These are phyloP conservation scores for Diatrype stigma DNA, from an alignment of 2,329 filamentous ascomycete species.

Conservation along the genomic window DNA sequence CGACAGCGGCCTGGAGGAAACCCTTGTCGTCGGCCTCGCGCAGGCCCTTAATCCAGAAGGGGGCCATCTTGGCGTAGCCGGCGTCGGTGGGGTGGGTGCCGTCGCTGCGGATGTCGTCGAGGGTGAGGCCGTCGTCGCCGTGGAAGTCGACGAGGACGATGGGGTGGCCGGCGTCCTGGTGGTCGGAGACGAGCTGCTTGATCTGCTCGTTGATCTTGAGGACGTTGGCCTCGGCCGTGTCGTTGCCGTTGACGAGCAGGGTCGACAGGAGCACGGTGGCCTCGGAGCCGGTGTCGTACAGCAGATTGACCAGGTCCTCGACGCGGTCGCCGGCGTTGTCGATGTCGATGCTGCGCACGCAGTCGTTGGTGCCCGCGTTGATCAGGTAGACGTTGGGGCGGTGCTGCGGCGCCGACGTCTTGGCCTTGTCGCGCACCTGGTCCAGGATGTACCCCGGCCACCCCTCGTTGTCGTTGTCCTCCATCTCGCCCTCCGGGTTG, in stretches of 20 bases:
- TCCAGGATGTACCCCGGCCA: conserved; percentile 31
- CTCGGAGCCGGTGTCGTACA: conserved; percentile 24
- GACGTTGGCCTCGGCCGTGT: conserved; percentile 18
- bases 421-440: conserved; percentile 28
- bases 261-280: conserved; percentile 32
- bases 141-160: conserved; percentile 32
- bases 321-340: conserved; percentile 24
- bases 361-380: conserved; percentile 38
- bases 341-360: conserved; percentile 27
- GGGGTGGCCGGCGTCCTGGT: conserved; percentile 16
- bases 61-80: conserved; percentile 33
- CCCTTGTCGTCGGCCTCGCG: conserved; percentile 18
- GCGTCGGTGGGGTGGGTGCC: conserved; percentile 30
- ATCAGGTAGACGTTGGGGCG: conserved; percentile 34
- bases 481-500: conserved; percentile 30
- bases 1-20: conserved; percentile 11
- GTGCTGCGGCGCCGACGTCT: conserved; percentile 19
- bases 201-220: conserved; percentile 26
- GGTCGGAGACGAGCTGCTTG: conserved; percentile 14
- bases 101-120: conserved; percentile 28
- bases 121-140: conserved; percentile 18
- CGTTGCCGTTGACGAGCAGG: conserved; percentile 25
- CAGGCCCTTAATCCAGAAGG: conserved; percentile 27
- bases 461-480: conserved; percentile 33
- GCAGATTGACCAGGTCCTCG: conserved; percentile 22